Percentiles rank a stretch among this genome's conserved stretches.
phyloP scores from a whole-genome alignment of 768 basidiomycete species.

The Agaricus sinodeliciosus region DNA sequence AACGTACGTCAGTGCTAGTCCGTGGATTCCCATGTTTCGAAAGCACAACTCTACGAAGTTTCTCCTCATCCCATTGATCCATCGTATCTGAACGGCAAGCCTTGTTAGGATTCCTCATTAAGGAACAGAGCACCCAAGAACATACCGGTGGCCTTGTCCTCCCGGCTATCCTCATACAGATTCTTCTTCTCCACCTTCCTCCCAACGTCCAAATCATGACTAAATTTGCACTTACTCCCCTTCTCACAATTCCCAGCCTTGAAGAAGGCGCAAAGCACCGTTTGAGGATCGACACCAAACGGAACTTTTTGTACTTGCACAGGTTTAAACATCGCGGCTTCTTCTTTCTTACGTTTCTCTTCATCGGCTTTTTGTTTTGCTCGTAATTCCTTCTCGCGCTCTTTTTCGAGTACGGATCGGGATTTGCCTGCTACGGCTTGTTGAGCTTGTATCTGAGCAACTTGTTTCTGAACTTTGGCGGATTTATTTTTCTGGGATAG shows the following conservation, averaged over 20 bases:
- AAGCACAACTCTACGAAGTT: conserved; percentile 79
- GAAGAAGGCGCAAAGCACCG: conserved; percentile 85
- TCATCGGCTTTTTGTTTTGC: conserved; percentile 73
- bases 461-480: conserved; percentile 83
- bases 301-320: conserved; percentile 83
- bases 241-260: conserved; percentile 94
- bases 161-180: conserved; percentile 82
- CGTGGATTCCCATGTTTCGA: conserved; percentile 87
- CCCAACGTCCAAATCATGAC: conserved; percentile 84
- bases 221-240: conserved; percentile 95
- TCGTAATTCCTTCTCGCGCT: conserved; percentile 73
- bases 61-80: conserved; percentile 97
- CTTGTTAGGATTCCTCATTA: background rate
- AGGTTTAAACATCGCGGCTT: conserved; percentile 76
- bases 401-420: conserved; percentile 71
- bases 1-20: conserved; percentile 80
- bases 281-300: conserved; percentile 96
- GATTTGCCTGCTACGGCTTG: conserved; percentile 73
- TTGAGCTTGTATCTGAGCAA: conserved; percentile 76
- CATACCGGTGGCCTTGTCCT: conserved; percentile 71
- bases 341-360: conserved; percentile 80
- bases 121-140: conserved; percentile 7
- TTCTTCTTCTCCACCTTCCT: conserved; percentile 95
- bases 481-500: conserved; percentile 83
- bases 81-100: conserved; percentile 66